Evolutionary conservation across 768 basidiomycete species (phyloP).

Genomic region (Lactarius hengduanensis): DNA sequence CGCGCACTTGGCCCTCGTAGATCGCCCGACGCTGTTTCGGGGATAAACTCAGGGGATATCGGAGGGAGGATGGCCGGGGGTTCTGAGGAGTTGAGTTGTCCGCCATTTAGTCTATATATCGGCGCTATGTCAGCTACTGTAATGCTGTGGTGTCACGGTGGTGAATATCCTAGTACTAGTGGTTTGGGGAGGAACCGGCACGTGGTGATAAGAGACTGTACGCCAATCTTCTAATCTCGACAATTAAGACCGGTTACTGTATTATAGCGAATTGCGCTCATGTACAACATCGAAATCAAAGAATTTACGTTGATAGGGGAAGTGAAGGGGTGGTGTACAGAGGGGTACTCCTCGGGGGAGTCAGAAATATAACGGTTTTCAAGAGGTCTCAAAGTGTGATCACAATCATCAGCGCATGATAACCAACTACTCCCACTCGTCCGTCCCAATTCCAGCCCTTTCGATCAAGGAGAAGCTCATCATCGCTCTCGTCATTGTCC

Average conservation of each 20-base stretch:
- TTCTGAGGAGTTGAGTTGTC: background rate
- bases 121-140: background rate
- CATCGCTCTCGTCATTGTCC: slow-evolving; percentile 22
- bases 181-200: background rate
- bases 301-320: background rate
- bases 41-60: slow-evolving; percentile 18
- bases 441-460: slow-evolving; percentile 30
- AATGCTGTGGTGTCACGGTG: background rate
- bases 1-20: slow-evolving; percentile 49
- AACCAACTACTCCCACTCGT: slow-evolving; percentile 20
- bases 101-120: slow-evolving; percentile 9
- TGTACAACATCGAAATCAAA: background rate
- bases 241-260: no score
- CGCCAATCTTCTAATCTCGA: no score
- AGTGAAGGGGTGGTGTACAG: background rate
- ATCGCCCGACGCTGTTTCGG: slow-evolving; percentile 19
- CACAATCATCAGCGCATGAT: background rate
- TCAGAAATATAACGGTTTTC: background rate
- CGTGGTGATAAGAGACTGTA: slow-evolving; percentile 2
- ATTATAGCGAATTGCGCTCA: background rate
- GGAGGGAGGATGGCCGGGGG: slow-evolving; percentile 12
- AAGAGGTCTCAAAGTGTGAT: background rate
- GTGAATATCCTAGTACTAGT: background rate
- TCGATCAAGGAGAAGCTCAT: slow-evolving; percentile 24
- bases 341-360: background rate